Conservation (phyloP, 495 filamentous ascomycete species). For the Xylaria acuta region DNA sequence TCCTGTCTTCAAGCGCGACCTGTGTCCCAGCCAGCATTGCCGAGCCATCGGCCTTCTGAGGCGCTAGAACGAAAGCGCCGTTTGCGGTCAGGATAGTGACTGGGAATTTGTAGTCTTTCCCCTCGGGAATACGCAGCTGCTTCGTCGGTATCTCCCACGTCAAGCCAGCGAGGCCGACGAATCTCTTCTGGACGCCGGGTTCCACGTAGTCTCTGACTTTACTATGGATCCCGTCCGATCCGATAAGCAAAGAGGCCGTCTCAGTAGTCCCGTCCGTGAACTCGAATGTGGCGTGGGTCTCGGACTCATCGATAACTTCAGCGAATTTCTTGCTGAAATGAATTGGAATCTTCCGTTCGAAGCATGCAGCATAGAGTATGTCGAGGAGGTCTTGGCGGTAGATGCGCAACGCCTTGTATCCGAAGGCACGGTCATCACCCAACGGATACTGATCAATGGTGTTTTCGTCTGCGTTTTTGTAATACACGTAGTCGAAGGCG, state of each 20-base stretch:
- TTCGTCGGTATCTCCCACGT: conserved; percentile 23
- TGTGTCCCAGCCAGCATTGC: conserved; percentile 53
- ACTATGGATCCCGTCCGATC: conserved; percentile 58
- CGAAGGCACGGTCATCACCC: conserved; percentile 47
- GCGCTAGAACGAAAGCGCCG: conserved; percentile 56
- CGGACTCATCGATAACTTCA: conserved; percentile 44
- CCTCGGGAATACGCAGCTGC: conserved; percentile 26
- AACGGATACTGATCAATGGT: conserved; percentile 52
- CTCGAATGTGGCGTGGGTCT: conserved; percentile 41
- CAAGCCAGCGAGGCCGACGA: conserved; percentile 28
- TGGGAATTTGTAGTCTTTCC: conserved; percentile 46
- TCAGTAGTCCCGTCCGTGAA: conserved; percentile 49
- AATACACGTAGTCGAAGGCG: conserved; percentile 49
- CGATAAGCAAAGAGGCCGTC: conserved; percentile 47
- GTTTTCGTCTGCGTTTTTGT: conserved; percentile 45
- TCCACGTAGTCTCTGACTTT: conserved; percentile 40
- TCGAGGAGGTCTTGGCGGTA: conserved; percentile 54
- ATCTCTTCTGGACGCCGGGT: conserved; percentile 24
- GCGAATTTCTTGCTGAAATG: conserved; percentile 51
- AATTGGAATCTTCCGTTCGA: conserved; percentile 46
- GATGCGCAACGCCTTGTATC: conserved; percentile 54
- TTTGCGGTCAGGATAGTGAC: conserved; percentile 47
- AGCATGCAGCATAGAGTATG: conserved; percentile 39
- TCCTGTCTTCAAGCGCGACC: conserved; percentile 24
- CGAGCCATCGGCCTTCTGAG: conserved; percentile 50